Evolutionary conservation across 108 stramenopile species (phyloP).

Genomic region (Nannochloropsis gaditana): DNA sequence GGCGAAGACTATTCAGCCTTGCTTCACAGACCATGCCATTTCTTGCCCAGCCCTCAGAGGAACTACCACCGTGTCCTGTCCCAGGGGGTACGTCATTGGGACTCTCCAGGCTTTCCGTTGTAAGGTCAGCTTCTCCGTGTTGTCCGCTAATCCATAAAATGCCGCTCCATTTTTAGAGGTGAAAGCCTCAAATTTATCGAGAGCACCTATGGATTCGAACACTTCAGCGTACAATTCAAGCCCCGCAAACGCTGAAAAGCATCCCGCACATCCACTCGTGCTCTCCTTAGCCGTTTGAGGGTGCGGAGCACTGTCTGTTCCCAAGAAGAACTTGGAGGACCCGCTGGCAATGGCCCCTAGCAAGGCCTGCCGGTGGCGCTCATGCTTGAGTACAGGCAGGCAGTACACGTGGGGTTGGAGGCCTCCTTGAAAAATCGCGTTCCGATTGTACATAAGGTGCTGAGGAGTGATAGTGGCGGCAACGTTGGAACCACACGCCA

Average conservation of each 20-base stretch:
- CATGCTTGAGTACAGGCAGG: constrained; percentile 94
- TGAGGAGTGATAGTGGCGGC: constrained; percentile 94
- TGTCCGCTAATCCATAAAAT: constrained; percentile 82
- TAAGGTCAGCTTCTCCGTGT: constrained; percentile 63
- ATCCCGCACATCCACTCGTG: constrained; percentile 94
- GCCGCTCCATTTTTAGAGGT: constrained; percentile 74
- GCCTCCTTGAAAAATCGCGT: constrained; percentile 78
- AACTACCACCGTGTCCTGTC: constrained; percentile 56
- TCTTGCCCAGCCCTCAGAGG: constrained; percentile 78
- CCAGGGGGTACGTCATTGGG: constrained; percentile 71
- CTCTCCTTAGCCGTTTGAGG: constrained; percentile 62
- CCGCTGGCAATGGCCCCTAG: constrained; percentile 81
- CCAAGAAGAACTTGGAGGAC: constrained; percentile 84
- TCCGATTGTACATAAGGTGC: constrained; percentile 96
- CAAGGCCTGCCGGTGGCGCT: constrained; percentile 81
- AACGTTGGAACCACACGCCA: constrained; percentile 64
- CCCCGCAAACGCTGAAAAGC: constrained; percentile 87
- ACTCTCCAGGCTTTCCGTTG: constrained; percentile 72
- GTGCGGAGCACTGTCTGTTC: constrained; percentile 98
- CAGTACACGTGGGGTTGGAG: constrained; percentile 97
- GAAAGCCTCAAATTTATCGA: constrained; percentile 86
- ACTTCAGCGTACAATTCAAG: constrained; percentile 91
- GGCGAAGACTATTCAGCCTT: not conserved
- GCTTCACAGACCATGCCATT: constrained; percentile 62
- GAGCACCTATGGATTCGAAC: constrained; percentile 73